These are phyloP conservation scores for Pythium graminicola DNA, from an alignment of 352 stramenopile genomes.

Conservation along the genomic window DNA sequence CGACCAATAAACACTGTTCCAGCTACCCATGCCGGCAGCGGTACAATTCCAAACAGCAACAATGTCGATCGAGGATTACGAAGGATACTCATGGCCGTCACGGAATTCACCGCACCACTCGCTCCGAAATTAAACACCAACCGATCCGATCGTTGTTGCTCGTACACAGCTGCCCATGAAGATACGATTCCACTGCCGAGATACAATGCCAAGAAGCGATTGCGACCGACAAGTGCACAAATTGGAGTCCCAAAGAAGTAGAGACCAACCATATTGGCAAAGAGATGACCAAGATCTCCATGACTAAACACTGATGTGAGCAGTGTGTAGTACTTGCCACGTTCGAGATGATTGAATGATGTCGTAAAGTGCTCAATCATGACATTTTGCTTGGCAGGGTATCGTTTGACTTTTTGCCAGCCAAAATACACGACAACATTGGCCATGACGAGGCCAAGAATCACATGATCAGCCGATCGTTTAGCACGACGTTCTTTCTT, in stretches of 20 bases:
- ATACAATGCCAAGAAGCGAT: slow-evolving; percentile 62
- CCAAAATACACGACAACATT: slow-evolving; percentile 52
- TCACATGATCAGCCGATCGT: slow-evolving; percentile 22
- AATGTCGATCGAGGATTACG: slow-evolving; percentile 54
- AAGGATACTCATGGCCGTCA: slow-evolving; percentile 62
- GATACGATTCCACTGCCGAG: slow-evolving; percentile 64
- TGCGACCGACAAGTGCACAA: slow-evolving; percentile 45
- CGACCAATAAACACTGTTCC: slow-evolving; percentile 65
- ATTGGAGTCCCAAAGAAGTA: slow-evolving; percentile 69
- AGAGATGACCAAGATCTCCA: slow-evolving; percentile 43
- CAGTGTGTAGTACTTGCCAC: slow-evolving; percentile 62
- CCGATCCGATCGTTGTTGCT: slow-evolving; percentile 40
- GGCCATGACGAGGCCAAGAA: slow-evolving; percentile 39
- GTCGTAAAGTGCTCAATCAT: slow-evolving; percentile 77
- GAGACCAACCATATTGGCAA: slow-evolving; percentile 64
- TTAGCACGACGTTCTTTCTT: slow-evolving; percentile 19
- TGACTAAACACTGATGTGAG: slow-evolving; percentile 73
- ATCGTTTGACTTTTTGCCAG: slow-evolving; percentile 45
- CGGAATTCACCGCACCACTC: slow-evolving; percentile 63
- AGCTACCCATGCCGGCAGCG: slow-evolving; percentile 56
- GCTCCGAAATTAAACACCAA: slow-evolving; percentile 55
- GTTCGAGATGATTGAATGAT: slow-evolving; percentile 46
- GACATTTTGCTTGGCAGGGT: slow-evolving; percentile 28
- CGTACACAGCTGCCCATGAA: slow-evolving; percentile 43
- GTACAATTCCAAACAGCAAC: slow-evolving; percentile 61